phyloP scores from a whole-genome alignment of 1,284 basidiomycete species.

The Agaricales sp. region DNA sequence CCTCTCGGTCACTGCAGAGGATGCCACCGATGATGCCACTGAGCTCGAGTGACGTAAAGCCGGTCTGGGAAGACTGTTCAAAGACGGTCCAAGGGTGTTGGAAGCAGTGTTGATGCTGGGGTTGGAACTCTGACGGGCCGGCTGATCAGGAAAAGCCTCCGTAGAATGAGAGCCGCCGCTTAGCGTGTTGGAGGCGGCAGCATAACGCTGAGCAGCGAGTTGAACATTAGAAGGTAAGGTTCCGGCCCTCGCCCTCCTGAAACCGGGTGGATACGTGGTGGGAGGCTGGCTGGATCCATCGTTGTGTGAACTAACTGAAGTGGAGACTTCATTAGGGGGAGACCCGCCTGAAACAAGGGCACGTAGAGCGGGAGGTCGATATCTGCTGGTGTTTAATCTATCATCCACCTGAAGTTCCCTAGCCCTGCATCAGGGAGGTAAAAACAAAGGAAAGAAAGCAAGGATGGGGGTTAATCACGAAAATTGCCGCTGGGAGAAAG shows the following conservation, averaged over 20 bases:
- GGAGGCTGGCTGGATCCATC: constrained; percentile 48
- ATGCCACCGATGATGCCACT: constrained; percentile 50
- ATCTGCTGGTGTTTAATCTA: constrained; percentile 46
- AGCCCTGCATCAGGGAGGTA: constrained; percentile 37
- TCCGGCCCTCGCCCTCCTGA: constrained; percentile 80
- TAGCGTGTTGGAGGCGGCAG: constrained; percentile 52
- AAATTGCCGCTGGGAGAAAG: constrained; percentile 11
- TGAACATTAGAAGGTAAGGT: constrained; percentile 84
- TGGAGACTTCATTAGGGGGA: constrained; percentile 54
- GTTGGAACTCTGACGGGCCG: constrained; percentile 34
- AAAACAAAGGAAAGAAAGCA: too few species aligned
- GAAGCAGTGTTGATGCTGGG: constrained; percentile 28
- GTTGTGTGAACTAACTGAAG: constrained; percentile 42
- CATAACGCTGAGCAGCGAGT: constrained; percentile 74
- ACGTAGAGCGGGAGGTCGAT: constrained; percentile 73
- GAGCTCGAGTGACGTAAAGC: constrained; percentile 69
- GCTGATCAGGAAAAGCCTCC: constrained; percentile 55
- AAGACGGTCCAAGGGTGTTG: constrained; percentile 26
- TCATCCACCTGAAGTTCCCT: constrained; percentile 75
- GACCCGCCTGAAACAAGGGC: constrained; percentile 58
- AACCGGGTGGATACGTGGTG: constrained; percentile 66
- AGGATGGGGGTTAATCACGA: constrained; percentile 11
- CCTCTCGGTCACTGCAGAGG: constrained; percentile 50
- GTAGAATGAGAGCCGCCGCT: constrained; percentile 44
- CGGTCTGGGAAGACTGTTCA: constrained; percentile 35